A percentile compares a stretch with the other conserved stretches of the same genome.
These are phyloP conservation scores for Verticillium nubilum DNA, from an alignment of 2,329 filamentous ascomycete species.

Conservation along the genomic window DNA sequence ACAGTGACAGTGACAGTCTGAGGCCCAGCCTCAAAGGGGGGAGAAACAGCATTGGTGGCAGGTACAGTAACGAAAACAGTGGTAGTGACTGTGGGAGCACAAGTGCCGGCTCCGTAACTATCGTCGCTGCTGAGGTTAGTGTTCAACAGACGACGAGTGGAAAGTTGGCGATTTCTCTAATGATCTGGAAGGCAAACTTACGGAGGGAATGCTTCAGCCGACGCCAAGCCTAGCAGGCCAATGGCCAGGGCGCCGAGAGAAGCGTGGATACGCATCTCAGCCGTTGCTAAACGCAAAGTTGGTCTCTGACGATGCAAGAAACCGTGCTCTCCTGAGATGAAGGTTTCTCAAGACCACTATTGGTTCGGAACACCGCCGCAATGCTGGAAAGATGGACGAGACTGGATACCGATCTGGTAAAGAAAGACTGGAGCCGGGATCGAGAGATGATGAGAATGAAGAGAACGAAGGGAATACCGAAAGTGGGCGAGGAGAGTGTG, in stretches of 20 bases:
- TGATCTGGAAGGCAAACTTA: conserved; percentile 16
- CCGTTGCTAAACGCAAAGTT: background rate
- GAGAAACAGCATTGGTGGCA: conserved; percentile 19
- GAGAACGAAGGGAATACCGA: background rate
- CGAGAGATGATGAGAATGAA: conserved; percentile 7
- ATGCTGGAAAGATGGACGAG: conserved; percentile 18
- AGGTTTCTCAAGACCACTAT: background rate
- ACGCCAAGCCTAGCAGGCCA: conserved; percentile 24
- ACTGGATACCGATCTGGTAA: conserved; percentile 1
- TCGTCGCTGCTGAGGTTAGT: conserved; percentile 4
- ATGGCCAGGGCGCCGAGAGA: conserved; percentile 29
- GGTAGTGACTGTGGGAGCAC: conserved; percentile 30
- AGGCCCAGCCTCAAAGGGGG: conserved; percentile 3
- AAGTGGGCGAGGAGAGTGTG: background rate
- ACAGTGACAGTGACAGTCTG: conserved; percentile 7
- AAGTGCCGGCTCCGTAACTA: conserved; percentile 16
- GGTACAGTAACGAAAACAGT: conserved; percentile 45
- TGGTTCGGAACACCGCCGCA: background rate
- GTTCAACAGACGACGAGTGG: background rate
- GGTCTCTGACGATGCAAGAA: background rate
- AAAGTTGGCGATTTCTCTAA: background rate
- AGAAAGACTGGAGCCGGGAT: conserved; percentile 3
- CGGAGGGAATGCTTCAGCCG: conserved; percentile 27
- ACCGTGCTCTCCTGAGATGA: background rate
- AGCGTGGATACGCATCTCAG: conserved; percentile 31